A percentile compares a stretch with the other conserved stretches of the same genome.
phyloP scores from a whole-genome alignment of 495 filamentous ascomycete genomes.

The Hypoxylon fragiforme region DNA sequence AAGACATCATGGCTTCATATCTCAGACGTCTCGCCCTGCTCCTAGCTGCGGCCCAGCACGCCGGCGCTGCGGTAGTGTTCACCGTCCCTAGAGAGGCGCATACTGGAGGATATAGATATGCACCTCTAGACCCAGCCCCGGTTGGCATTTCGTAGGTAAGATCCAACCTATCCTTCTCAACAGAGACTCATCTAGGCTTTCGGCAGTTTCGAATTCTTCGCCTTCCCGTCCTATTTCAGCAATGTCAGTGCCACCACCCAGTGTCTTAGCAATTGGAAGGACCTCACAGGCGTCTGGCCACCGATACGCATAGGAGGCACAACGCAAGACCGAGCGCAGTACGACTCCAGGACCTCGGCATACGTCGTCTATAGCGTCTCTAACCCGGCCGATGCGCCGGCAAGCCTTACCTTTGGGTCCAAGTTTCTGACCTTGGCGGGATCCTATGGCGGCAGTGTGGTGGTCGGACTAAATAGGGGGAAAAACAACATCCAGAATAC shows the following conservation, averaged over 20 bases:
- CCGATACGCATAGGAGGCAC: constrained; percentile 64
- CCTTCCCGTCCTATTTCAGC: constrained; percentile 61
- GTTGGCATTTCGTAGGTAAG: constrained; percentile 57
- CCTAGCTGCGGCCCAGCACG: constrained; percentile 15
- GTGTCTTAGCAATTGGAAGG: constrained; percentile 59
- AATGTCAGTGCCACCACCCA: constrained; percentile 57
- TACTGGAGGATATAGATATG: constrained; percentile 37
- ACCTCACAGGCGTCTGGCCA: constrained; percentile 57
- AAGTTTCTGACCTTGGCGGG: constrained; percentile 58
- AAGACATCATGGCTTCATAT: constrained; percentile 18
- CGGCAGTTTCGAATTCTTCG: constrained; percentile 59
- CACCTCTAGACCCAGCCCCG: constrained; percentile 51
- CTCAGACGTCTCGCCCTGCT: constrained; percentile 5
- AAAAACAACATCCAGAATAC: constrained; percentile 60
- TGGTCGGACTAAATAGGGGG: constrained; percentile 60
- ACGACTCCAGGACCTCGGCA: constrained; percentile 51
- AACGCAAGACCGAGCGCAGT: constrained; percentile 61
- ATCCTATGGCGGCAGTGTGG: constrained; percentile 55
- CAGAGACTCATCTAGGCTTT: background rate
- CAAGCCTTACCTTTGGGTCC: constrained; percentile 58
- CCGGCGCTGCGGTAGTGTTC: constrained; percentile 36
- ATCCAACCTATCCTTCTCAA: background rate
- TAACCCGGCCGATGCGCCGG: constrained; percentile 55
- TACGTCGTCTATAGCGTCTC: constrained; percentile 62
- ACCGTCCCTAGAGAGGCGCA: constrained; percentile 38